These are phyloP conservation scores for Tulasnella sp. DNA, from an alignment of 768 basidiomycete genomes.

Conservation along the genomic window DNA sequence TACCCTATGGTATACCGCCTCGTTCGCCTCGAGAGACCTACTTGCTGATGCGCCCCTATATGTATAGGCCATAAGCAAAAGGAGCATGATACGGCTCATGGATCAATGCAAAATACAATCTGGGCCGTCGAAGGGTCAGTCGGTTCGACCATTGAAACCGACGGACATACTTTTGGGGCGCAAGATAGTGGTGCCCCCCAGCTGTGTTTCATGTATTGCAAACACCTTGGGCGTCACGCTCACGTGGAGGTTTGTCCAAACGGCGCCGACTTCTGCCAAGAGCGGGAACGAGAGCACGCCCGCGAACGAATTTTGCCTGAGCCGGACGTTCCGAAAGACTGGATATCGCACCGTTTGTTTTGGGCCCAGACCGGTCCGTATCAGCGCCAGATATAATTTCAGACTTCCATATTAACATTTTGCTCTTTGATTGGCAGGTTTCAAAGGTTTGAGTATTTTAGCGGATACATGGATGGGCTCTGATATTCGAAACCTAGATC, in stretches of 20 bases:
- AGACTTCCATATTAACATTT: not conserved
- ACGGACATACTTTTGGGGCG: not conserved
- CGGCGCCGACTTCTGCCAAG: slow-evolving; percentile 8
- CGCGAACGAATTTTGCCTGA: slow-evolving; percentile 33
- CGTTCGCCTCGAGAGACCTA: no score
- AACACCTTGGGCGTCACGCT: not conserved
- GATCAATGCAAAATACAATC: slow-evolving; percentile 4
- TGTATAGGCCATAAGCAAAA: not conserved
- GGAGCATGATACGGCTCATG: slow-evolving; percentile 11
- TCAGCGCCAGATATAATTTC: not conserved
- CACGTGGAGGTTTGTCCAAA: slow-evolving; percentile 7
- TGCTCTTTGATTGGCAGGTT: not conserved
- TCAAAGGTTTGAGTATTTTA: not conserved
- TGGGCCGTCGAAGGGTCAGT: slow-evolving; percentile 8
- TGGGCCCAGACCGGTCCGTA: slow-evolving; percentile 35
- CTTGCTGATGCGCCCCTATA: not conserved
- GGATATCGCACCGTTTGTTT: slow-evolving; percentile 40
- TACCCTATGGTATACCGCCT: not conserved
- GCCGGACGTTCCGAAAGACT: slow-evolving; percentile 40
- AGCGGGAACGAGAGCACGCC: slow-evolving; percentile 38
- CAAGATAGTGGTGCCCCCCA: not conserved
- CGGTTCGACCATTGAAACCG: not conserved
- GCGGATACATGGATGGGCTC: no score
- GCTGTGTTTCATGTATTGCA: not conserved
- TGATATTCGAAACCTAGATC: slow-evolving; percentile 29